A percentile compares a stretch with the other conserved stretches of the same genome.
Evolutionary conservation across 1,284 basidiomycete species (phyloP).

Genomic region (Ganoderma leucocontextum): DNA sequence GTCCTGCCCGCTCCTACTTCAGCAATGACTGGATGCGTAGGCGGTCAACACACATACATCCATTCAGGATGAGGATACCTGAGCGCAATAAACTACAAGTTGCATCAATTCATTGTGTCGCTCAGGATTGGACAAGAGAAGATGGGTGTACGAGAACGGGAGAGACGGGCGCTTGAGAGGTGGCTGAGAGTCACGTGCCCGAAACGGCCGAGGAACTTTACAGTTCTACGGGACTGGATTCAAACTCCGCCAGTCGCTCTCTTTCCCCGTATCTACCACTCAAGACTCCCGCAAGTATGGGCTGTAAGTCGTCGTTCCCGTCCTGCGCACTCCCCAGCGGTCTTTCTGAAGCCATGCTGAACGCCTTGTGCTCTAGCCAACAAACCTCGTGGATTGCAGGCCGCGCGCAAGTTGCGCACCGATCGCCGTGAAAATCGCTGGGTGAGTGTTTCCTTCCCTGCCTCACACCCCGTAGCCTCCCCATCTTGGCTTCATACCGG

Average conservation of each 20-base stretch:
- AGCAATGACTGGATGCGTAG: background rate
- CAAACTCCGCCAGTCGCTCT: slow-evolving; percentile 41
- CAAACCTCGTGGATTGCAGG: slow-evolving; percentile 99
- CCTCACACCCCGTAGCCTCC: slow-evolving; percentile 12
- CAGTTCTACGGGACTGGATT: slow-evolving; percentile 42
- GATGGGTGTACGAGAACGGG: background rate
- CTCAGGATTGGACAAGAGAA: background rate
- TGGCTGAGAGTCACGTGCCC: slow-evolving; percentile 33
- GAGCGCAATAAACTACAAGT: background rate
- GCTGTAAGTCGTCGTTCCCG: slow-evolving; percentile 66
- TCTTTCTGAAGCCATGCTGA: slow-evolving; percentile 33
- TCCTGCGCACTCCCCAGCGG: slow-evolving; percentile 20
- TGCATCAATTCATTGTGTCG: background rate
- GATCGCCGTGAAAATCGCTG: slow-evolving; percentile 97
- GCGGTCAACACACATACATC: background rate
- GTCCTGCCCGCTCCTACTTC: slow-evolving; percentile 28
- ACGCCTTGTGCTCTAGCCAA: slow-evolving; percentile 62
- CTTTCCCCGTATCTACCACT: slow-evolving; percentile 43
- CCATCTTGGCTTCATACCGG: background rate
- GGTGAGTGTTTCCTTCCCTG: slow-evolving; percentile 59
- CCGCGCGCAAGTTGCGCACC: slow-evolving; percentile 97
- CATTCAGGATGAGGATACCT: background rate
- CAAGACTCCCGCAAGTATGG: slow-evolving; percentile 75
- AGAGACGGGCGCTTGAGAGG: background rate
- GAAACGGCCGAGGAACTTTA: slow-evolving; percentile 38